Base-by-base conservation (phyloP, 306 rosid genomes). In the Corylus heterophylla region DNA sequence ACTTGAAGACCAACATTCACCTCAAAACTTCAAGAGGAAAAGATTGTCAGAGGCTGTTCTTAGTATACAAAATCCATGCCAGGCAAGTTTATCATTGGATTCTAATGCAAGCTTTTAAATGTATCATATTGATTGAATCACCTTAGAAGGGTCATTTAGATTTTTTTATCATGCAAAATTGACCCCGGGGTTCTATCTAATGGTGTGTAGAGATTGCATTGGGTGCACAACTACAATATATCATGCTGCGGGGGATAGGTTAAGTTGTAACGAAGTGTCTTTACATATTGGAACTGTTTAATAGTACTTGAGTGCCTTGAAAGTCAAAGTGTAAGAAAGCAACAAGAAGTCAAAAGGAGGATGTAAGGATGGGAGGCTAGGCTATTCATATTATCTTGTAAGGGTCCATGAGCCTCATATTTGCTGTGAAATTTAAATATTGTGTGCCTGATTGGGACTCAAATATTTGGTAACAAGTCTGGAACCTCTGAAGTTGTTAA, bases 31-130 rank as follows among this genome's bases (percentile, higher is more conserved):
- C 45, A 85, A 86, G 86, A 87, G 87, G 78, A 88, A 79, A 85
- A 82, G 76, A 73, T 79, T 93, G 73, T 82, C 90, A 7, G 92
- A 86, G 89, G 93, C 85, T 54, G 78, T 83, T 76, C 80, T 88
- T 64, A 18, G 35, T 58, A 29, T 68, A 50, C 86, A 20, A 77
- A 88, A 81, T 83, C 86, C 88, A 50, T 84, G 89, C 89, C 90
- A 87, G 95, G 98, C 83, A 86, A 81, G 92, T 73, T 76, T 45
- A 56, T 75, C 49, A 8, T 66, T 17, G 39, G 8, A 66, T 39
- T 66, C 14, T 37, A 8, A 66, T 66, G 8, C 20, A 7, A 37
- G 48, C 71, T 35, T 66, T 66, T 17, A 39, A 66, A 18, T 66
- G 8, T 35, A 35, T 39, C 2, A 37, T 37, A 18, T 66, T 37